Evolutionary conservation across 192 early-diverging fungal species (phyloP), one percentile per base, ranked within the genome.

Genomic region (Thoreauomyces humboldtii): DNA sequence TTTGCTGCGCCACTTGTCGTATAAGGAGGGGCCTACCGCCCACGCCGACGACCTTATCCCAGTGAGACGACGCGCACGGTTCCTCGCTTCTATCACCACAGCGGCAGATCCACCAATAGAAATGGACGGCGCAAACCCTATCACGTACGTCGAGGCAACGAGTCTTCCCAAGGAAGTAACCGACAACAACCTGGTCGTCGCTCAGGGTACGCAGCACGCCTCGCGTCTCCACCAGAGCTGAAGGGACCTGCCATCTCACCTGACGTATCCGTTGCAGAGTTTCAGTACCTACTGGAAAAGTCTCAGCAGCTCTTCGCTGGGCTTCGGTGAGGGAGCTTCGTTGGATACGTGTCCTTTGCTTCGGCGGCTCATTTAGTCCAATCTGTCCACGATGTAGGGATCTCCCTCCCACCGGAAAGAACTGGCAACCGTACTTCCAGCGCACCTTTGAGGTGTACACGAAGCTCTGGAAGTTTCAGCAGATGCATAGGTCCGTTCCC

Each of bases 361-460:
- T n/a, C 38, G 38, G 38, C 38, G 38, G 11, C n/a, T 9, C 38
- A 12, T n/a, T n/a, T 41, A n/a, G 38, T 41, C n/a, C 38, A 41
- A 41, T 41, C 9, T 41, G 17, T 41, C 9, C 9, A 41, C 38
- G 38, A 41, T 24, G 25, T 61, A 93, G 92, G 62, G 92, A 94
- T 60, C 74, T 94, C 15, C 91, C 92, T 17, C 91, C 89, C 1
- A 94, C 92, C 0, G 92, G 92, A 56, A 80, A 86, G 59, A 87
- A 86, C 74, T 92, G 90, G 90, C 82, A 86, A 72, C 84, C 88
- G 21, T 93, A 98, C 74, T 99, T 99, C 65, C 91, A 96, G 78
- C 84, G 92, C 54, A 98, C 96, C 7, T 99, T 99, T 67, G 95
- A 97, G 74, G 91, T 98, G 2, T 99, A 94, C 73, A 94, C 94